Evolutionary conservation across 306 rosid genomes (phyloP), one percentile per base, ranked within the genome.

Genomic region (Prinsepia uniflora): DNA sequence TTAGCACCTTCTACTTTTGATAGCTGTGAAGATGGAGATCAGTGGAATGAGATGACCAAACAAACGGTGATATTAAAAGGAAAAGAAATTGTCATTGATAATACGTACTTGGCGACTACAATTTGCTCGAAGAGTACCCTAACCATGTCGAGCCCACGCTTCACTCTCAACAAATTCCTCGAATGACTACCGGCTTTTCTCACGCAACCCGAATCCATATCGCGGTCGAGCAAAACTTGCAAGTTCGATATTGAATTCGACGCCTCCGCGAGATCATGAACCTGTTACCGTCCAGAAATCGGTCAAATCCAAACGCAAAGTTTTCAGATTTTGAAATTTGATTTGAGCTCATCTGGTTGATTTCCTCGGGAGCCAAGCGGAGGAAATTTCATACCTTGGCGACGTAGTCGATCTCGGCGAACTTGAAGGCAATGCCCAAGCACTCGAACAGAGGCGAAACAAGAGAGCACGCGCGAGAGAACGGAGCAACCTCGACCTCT

Each of bases 351-450:
- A 43, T 30, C 47, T 53, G 18, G 0, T 4, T 7, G 20, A 58
- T 34, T 53, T 65, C 53, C 65, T 11, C 44, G 7, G 44, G 41
- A 74, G 11, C 49, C 59, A 53, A 63, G 57, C 48, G 11, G n/a
- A 30, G 6, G 24, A 4, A 49, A 42, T 11, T 20, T 5, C 18
- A 63, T 67, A 90, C 97, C 95, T 91, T 94, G 77, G 90, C 79
- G 42, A 87, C 95, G 59, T 84, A 94, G 81, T 94, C 99, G 63
- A 39, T 90, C 81, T 94, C 99, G 30, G 99, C 99, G 64, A 94
- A 94, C 83, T 87, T 94, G 88, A 94, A 94, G 41, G 99, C 99
- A 50, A 94, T 81, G 46, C 99, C 99, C 64, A 94, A 74, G 81
- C 85, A 94, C 10, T 88, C 91, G 62, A 94, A 89, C 68, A 94